Evolutionary conservation across 345 rosid genomes (phyloP), one percentile per base, ranked within the genome.

Genomic region (Lenwebbia sp.): DNA sequence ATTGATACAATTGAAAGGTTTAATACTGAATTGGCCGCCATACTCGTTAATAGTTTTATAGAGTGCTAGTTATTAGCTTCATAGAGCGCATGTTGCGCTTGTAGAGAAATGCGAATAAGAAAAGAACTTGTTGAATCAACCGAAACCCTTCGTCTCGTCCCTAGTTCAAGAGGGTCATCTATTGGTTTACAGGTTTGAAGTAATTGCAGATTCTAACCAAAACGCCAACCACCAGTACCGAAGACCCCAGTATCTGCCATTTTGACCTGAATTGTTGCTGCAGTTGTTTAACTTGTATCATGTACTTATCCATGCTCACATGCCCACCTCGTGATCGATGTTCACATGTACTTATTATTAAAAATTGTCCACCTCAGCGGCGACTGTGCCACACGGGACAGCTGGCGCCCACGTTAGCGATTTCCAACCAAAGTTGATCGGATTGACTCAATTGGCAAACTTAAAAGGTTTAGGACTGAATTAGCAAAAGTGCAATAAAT

Each of bases 341-440:
- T 50, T 11, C 52, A 50, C 52, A 12, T 12, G 14, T 50, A 50
- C 52, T 50, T 11, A 50, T 50, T 11, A 50, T 50, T 50, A 50
- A 11, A 11, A 50, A 50, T 10, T 50, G 2, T 11, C 14, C 52
- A 50, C 1, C 14, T 50, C 13, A 12, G 4, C 0, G 4, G 14
- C 4, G 9, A 50, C 0, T 3, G 4, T 50, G 13, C 1, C 52
- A 50, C 14, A 4, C 3, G 3, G 1, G 14, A 50, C 14, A 2
- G 13, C 1, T 4, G 1, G 2, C 14, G 3, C 12, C 4, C 4
- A 50, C 52, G 0, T 11, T 3, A 11, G 13, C 4, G 14, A 50
- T 50, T 50, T 50, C 52, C 1, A 50, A 50, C 4, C 4, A 50
- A 50, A 50, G 3, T 50, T 12, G 14, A 12, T 50, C 52, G 4